phyloP scores from a whole-genome alignment of 345 rosid species.

The Toxicodendron radicans region DNA sequence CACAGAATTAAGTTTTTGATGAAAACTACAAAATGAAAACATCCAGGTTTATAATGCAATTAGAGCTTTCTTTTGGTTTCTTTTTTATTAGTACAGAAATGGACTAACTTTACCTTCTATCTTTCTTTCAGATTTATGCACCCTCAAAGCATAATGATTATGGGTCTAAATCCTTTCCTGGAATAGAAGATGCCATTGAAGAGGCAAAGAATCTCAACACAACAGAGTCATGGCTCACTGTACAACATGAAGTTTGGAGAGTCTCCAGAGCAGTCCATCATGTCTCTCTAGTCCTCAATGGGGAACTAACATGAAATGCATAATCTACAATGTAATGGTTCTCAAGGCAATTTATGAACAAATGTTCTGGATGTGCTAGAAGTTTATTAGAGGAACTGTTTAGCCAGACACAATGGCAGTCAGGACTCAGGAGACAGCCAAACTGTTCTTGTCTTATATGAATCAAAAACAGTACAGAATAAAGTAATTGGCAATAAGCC shows the following conservation, averaged over 20 bases:
- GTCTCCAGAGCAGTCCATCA: slow-evolving; percentile 69
- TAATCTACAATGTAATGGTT: background rate
- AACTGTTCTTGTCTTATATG: background rate
- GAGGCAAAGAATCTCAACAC: slow-evolving; percentile 51
- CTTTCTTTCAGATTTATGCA: slow-evolving; percentile 55
- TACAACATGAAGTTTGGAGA: slow-evolving; percentile 85
- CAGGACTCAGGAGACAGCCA: too few species aligned
- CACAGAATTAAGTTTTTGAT: background rate
- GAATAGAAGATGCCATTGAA: slow-evolving; percentile 69
- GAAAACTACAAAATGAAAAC: background rate
- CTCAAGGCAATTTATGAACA: background rate
- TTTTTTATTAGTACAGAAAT: background rate
- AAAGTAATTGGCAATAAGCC: background rate
- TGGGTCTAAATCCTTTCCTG: slow-evolving; percentile 76
- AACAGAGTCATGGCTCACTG: slow-evolving; percentile 54
- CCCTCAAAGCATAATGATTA: slow-evolving; percentile 73
- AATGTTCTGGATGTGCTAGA: background rate
- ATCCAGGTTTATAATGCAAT: background rate
- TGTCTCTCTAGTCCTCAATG: slow-evolving; percentile 62
- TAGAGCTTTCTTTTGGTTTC: background rate
- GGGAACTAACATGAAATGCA: slow-evolving; percentile 54
- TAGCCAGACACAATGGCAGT: background rate
- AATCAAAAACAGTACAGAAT: background rate
- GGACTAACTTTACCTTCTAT: slow-evolving; percentile 2
- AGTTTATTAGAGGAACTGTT: background rate